Evolutionary conservation across 2,329 filamentous ascomycete species (phyloP).

Genomic region (Diplodia sapinea): DNA sequence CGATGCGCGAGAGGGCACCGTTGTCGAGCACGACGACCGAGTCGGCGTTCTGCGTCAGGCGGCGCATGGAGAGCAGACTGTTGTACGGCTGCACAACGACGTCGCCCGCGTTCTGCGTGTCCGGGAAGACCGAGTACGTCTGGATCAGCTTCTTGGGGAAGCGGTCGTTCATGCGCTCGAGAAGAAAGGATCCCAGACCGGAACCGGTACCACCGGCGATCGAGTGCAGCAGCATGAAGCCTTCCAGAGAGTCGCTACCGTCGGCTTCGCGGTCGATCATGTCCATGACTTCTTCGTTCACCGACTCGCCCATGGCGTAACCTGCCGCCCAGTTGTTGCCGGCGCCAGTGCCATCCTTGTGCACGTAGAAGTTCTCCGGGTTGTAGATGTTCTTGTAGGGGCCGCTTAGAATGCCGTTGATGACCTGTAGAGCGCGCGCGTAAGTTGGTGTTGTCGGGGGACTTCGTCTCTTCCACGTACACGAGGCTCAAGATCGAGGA

Average conservation of each 20-base stretch:
- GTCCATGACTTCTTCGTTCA: constrained; percentile 97
- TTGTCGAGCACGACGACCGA: constrained; percentile 98
- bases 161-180: constrained; percentile 93
- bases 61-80: constrained; percentile 87
- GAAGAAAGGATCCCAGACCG: constrained; percentile 90
- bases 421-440: constrained; percentile 61
- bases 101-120: constrained; percentile 83
- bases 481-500: constrained; percentile 92
- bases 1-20: constrained; percentile 89
- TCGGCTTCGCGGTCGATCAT: constrained; percentile 99
- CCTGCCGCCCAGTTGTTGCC: constrained; percentile 99
- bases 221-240: constrained; percentile 98
- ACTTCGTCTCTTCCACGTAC: constrained; percentile 53
- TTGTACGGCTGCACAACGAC: constrained; percentile 99
- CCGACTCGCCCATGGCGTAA: constrained; percentile 87
- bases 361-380: constrained; percentile 97
- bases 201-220: constrained; percentile 97
- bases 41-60: constrained; percentile 94
- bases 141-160: constrained; percentile 99
- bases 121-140: constrained; percentile 97
- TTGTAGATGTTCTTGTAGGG: constrained; percentile 99
- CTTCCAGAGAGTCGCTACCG: constrained; percentile 96
- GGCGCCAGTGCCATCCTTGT: constrained; percentile 89
- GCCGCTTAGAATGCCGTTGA: constrained; percentile 89
- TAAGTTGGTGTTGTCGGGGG: background rate